Conservation (phyloP, 2,329 filamentous ascomycete genomes). For the Alternaria solani region DNA sequence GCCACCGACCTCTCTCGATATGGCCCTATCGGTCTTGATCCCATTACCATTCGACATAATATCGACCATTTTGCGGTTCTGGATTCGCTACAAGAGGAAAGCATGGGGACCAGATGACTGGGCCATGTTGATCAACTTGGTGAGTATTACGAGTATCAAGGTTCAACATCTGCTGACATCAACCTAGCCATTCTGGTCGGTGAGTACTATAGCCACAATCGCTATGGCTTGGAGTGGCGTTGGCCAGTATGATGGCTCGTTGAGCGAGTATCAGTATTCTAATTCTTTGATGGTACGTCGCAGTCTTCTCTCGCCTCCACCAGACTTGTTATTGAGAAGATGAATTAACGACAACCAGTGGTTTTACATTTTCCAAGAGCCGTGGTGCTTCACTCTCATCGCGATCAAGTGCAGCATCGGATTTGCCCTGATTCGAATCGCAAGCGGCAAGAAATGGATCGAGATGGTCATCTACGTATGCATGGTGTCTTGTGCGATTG, state of each 20-base stretch:
- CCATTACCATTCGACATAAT: constrained; percentile 9
- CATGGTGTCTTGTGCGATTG: constrained; percentile 6
- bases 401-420: constrained; percentile 16
- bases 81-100: constrained; percentile 13
- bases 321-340: background rate
- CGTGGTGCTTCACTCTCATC: constrained; percentile 17
- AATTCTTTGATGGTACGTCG: constrained; percentile 1
- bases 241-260: constrained; percentile 6
- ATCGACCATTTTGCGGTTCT: constrained; percentile 11
- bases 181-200: constrained; percentile 9
- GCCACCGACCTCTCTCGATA: constrained; percentile 12
- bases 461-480: constrained; percentile 12
- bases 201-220: constrained; percentile 10
- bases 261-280: constrained; percentile 7
- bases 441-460: constrained; percentile 15
- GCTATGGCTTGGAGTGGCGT: constrained; percentile 14
- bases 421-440: constrained; percentile 13
- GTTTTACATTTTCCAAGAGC: constrained; percentile 16
- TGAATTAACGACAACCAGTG: background rate
- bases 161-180: background rate
- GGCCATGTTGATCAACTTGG: constrained; percentile 17
- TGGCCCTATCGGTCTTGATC: constrained; percentile 11
- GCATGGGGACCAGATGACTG: constrained; percentile 15
- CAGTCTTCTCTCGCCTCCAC: background rate
- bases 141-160: background rate